Conservation (phyloP, 441 rosid species). For the Iberis amara region DNA sequence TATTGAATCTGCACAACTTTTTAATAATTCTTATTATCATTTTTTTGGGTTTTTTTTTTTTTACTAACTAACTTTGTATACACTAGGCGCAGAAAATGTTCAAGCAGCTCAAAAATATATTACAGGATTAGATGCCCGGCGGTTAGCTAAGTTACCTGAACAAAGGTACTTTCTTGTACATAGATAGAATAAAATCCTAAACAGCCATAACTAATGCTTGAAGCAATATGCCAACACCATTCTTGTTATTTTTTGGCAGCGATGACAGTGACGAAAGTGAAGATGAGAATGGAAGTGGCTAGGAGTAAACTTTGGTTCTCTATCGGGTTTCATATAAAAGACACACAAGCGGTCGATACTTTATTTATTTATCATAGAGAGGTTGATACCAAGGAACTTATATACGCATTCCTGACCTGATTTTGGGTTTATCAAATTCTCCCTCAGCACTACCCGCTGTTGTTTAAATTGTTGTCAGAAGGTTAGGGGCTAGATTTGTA, state of each 20-base stretch:
- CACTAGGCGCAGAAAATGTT: slow-evolving; percentile 63
- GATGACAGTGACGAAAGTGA: slow-evolving; percentile 82
- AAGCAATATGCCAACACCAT: too few species aligned
- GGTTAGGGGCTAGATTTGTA: too few species aligned
- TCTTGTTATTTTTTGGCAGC: slow-evolving; percentile 39
- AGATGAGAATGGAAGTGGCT: slow-evolving; percentile 55
- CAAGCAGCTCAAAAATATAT: slow-evolving; percentile 88
- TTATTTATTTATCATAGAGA: too few species aligned
- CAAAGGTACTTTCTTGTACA: slow-evolving; percentile 47
- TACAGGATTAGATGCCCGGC: slow-evolving; percentile 94
- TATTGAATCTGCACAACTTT: slow-evolving; percentile 28
- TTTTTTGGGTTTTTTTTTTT: not conserved
- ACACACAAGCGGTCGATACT: too few species aligned
- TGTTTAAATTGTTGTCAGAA: too few species aligned
- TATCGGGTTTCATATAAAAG: too few species aligned
- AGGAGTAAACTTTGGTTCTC: slow-evolving; percentile 19
- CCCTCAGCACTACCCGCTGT: too few species aligned
- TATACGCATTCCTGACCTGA: too few species aligned
- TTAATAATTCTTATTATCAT: not conserved
- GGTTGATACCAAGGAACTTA: too few species aligned
- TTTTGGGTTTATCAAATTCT: too few species aligned
- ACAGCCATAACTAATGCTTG: not conserved
- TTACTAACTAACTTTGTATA: too few species aligned
- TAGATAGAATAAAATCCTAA: too few species aligned
- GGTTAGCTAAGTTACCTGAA: slow-evolving; percentile 72